Percentiles rank a stretch among this genome's conserved stretches.
Conservation (phyloP, 2,329 filamentous ascomycete genomes). For the Cercospora nicotianae region DNA sequence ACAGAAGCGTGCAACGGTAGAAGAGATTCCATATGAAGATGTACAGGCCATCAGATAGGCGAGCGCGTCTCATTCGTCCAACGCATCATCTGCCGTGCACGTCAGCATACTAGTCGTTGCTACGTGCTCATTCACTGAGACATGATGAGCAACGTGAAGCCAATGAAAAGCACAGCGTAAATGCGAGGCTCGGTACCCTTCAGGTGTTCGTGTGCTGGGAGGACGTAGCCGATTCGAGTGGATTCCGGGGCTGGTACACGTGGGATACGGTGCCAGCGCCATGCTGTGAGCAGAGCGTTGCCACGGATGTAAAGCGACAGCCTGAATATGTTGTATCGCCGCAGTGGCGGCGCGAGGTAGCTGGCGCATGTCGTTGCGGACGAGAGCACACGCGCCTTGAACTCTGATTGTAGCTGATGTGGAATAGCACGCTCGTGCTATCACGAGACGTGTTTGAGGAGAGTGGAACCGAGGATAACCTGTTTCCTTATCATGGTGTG, state of each 20-base stretch:
- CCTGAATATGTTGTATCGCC: neutral
- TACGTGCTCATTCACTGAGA: neutral
- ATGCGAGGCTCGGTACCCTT: neutral
- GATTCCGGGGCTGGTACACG: neutral
- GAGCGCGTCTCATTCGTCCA: neutral
- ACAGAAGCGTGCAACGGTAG: neutral
- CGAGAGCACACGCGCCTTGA: neutral
- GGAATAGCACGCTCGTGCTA: neutral
- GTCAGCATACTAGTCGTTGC: neutral
- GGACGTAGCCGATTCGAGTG: neutral
- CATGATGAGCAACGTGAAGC: neutral
- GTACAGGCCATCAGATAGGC: neutral
- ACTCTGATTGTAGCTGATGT: neutral
- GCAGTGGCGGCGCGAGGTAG: neutral
- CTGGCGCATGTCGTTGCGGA: neutral
- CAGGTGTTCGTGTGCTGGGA: neutral
- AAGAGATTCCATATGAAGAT: neutral
- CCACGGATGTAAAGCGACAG: neutral
- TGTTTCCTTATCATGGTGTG: conserved; percentile 2
- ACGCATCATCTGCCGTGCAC: neutral
- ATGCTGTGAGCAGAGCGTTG: neutral
- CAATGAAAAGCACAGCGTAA: neutral
- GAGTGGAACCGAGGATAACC: conserved; percentile 1
- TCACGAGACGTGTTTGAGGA: conserved; percentile 1
- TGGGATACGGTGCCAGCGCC: neutral